A percentile compares a stretch with the other conserved stretches of the same genome.
Evolutionary conservation across 176 grass and related monocot species (phyloP).

Genomic region (Rhynchospora breviuscula): DNA sequence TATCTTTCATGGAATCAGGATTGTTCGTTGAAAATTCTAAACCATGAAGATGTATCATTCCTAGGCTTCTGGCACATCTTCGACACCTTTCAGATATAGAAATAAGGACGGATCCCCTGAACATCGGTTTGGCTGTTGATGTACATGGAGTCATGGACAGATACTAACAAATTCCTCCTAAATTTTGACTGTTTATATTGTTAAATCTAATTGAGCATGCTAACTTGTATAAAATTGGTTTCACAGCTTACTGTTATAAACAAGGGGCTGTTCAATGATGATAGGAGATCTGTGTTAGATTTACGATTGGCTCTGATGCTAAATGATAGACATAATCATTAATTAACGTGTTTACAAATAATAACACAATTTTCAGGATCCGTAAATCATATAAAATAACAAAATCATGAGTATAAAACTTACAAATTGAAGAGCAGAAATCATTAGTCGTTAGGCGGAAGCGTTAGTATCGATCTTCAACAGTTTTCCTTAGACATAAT

Average conservation of each 20-base stretch:
- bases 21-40: constrained; percentile 60
- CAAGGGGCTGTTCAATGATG: constrained; percentile 34
- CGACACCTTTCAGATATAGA: constrained; percentile 55
- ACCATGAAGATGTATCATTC: constrained; percentile 79
- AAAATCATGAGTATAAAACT: no score
- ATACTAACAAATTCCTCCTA: constrained; percentile 26
- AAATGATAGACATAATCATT: no score
- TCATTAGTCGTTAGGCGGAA: no score
- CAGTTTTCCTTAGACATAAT: no score
- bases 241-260: constrained; percentile 57
- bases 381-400: no score
- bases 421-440: no score
- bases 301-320: no score
- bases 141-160: constrained; percentile 97
- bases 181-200: background rate
- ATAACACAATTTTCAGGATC: no score
- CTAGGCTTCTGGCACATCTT: constrained; percentile 53
- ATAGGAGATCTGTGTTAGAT: background rate
- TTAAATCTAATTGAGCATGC: constrained; percentile 4
- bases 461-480: no score
- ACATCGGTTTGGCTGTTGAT: constrained; percentile 77
- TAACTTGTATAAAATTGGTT: background rate
- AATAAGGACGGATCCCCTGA: constrained; percentile 58
- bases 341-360: no score
- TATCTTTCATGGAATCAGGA: constrained; percentile 41